Percentiles rank a stretch among this genome's conserved stretches.
Conservation (phyloP, 1,284 basidiomycete species). For the Pyrrhoderma lamaoense region DNA sequence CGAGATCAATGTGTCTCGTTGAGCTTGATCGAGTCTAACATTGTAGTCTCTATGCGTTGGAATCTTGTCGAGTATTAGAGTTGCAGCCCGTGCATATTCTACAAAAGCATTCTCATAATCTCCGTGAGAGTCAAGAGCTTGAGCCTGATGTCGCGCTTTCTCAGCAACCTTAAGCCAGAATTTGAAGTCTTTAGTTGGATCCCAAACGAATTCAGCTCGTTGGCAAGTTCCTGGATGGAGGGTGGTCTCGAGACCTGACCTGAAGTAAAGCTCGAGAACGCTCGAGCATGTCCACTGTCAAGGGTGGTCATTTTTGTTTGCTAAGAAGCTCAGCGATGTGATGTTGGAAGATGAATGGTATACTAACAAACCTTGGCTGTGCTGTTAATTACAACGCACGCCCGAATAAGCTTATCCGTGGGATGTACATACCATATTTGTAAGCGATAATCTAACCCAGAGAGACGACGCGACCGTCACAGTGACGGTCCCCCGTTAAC, state of each 20-base stretch:
- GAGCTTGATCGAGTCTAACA: constrained; percentile 27
- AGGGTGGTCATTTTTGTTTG: neutral
- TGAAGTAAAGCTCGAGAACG: neutral
- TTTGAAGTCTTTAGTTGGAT: constrained; percentile 31
- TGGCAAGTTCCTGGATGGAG: constrained; percentile 33
- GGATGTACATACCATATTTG: too few species aligned
- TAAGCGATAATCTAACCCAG: too few species aligned
- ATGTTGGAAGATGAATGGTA: too few species aligned
- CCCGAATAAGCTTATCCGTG: too few species aligned
- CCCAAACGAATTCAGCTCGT: constrained; percentile 28
- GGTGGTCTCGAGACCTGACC: constrained; percentile 20
- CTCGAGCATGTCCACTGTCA: neutral
- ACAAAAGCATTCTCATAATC: constrained; percentile 29
- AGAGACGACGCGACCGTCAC: neutral
- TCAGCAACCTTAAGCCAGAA: constrained; percentile 32
- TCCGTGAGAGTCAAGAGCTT: constrained; percentile 21
- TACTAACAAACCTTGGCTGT: too few species aligned
- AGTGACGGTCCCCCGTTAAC: neutral
- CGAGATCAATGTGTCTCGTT: constrained; percentile 32
- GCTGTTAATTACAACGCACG: too few species aligned
- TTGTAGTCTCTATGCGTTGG: constrained; percentile 34
- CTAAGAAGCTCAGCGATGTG: neutral
- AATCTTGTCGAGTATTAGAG: constrained; percentile 36
- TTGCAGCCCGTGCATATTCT: constrained; percentile 35
- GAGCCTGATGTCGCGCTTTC: constrained; percentile 15